Evolutionary conservation across 176 grass and related monocot genomes (phyloP).

Genomic region (Puya raimondii): DNA sequence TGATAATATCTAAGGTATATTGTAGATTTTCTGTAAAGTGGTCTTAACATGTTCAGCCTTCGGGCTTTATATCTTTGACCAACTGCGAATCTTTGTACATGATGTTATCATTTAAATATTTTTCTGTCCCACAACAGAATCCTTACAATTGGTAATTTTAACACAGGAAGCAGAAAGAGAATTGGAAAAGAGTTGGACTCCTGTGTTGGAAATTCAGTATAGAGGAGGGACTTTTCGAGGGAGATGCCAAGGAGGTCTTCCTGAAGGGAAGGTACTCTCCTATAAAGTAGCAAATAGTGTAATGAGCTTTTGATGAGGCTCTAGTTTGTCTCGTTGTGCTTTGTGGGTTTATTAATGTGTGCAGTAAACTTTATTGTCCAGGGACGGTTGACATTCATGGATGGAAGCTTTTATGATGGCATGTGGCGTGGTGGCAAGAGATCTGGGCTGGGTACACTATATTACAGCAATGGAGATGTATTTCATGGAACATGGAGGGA

Average conservation of each 20-base stretch:
- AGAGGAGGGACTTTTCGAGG: conserved; percentile 80
- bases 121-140: neutral
- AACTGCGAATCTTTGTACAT: neutral
- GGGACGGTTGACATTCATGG: conserved; percentile 55
- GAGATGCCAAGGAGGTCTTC: conserved; percentile 85
- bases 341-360: neutral
- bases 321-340: neutral
- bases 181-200: conserved; percentile 79
- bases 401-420: conserved; percentile 93
- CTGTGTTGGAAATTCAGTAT: conserved; percentile 69
- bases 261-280: conserved; percentile 84
- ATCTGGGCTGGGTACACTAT: conserved; percentile 78
- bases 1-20: too few relatives aligned
- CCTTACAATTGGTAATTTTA: neutral
- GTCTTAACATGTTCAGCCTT: too few relatives aligned
- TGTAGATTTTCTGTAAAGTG: too few relatives aligned
- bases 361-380: conserved; percentile 12
- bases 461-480: conserved; percentile 81
- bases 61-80: too few relatives aligned
- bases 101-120: neutral
- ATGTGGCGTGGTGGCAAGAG: conserved; percentile 91
- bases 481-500: conserved; percentile 97
- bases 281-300: neutral
- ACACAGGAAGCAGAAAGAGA: conserved; percentile 83
- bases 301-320: neutral